Base-by-base conservation (phyloP, 2,329 filamentous ascomycete genomes). In the Oidium heveae region DNA sequence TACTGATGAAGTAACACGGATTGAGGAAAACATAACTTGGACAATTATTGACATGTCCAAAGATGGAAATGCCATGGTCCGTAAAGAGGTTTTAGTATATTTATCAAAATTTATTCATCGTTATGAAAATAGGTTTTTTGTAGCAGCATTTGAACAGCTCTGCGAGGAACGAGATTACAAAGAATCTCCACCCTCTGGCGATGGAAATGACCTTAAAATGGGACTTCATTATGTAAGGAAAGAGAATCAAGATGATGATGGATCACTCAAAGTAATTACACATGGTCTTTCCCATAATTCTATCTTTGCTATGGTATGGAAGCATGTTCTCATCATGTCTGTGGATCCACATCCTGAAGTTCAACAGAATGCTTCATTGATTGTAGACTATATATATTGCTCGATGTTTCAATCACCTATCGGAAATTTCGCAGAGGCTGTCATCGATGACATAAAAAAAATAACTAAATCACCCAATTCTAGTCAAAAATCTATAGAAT, bases 321-420 rank as follows among this genome's bases (percentile, higher is more conserved):
- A 94, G 66, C 85, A 95, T 63, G 74, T 93, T 46, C 72, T 95
- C 56, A 85, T 94, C 58, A 74, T 96, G 66, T 89, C 86, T 47
- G 86, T 94, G 18, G 91, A 98, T 64, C 89, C 91, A 43, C 88
- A 95, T 64, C 87, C 89, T 1, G 89, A 96, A 64, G 85, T 96
- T 36, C 84, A 93, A 58, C 76, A 82, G 59, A 84, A 91, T 65
- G 89, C 87, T 10, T 80, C 79, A 6, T 74, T 82, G n/a, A 80
- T 96, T 47, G 78, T 94, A 33, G 91, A 98, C 66, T 85, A 83
- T 62, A 75, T 96, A 28, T 81, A 95, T 63, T 75, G 83, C 53
- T 76, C 80, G 0, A 72, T 98, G 13, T 69, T 94, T 6, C 76
- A 82, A 53, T 95, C 89, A 0, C 75, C 82, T 1, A 73, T 94